These are phyloP conservation scores for Kodamaea ohmeri DNA, from an alignment of 1,139 yeast genomes.

Conservation along the genomic window DNA sequence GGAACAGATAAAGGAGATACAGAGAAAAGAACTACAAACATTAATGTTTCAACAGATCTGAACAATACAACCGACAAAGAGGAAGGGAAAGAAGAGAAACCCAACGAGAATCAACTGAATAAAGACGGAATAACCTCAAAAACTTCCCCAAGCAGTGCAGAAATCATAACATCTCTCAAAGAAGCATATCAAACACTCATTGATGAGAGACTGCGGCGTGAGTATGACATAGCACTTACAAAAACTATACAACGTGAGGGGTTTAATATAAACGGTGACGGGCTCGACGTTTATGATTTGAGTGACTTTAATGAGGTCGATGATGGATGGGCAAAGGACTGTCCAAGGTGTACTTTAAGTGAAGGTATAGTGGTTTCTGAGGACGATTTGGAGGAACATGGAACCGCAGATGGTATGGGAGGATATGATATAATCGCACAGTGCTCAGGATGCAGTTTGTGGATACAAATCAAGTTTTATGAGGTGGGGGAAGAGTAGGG, in stretches of 20 bases:
- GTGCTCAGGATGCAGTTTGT: conserved; percentile 76
- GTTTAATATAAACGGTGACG: conserved; percentile 55
- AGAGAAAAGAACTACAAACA: no score
- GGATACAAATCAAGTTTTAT: conserved; percentile 73
- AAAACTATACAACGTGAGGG: conserved; percentile 46
- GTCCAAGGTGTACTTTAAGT: conserved; percentile 69
- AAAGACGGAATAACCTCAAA: no score
- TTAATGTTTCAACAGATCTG: no score
- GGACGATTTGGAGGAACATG: conserved; percentile 51
- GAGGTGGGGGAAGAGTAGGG: conserved; percentile 11
- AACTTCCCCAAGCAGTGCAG: no score
- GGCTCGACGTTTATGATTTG: conserved; percentile 62
- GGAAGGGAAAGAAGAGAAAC: no score
- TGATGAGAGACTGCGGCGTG: conserved; percentile 33
- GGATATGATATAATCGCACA: conserved; percentile 72
- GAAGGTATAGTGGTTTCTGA: conserved; percentile 61
- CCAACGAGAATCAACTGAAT: no score
- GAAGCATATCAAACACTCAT: conserved; percentile 58
- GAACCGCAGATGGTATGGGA: conserved; percentile 49
- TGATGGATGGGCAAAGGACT: conserved; percentile 47
- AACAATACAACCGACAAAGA: no score
- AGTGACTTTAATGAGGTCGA: conserved; percentile 52
- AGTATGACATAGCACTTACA: conserved; percentile 49
- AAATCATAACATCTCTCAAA: conserved; percentile 43
- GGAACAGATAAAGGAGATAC: no score